Evolutionary conservation across 176 grass and related monocot species (phyloP).

Genomic region (Paspalum vaginatum): DNA sequence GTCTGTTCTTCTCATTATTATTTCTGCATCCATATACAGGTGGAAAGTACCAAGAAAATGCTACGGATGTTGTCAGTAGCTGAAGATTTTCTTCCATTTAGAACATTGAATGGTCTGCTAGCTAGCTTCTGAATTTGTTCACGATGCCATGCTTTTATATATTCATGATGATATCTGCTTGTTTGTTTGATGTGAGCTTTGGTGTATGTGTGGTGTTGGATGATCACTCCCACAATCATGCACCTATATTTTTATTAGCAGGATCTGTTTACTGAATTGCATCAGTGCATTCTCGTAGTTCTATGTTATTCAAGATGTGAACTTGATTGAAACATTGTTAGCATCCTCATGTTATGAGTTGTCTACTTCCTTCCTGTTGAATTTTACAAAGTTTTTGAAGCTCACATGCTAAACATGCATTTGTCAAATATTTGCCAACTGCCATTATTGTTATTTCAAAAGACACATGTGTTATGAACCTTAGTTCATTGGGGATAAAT

Average conservation of each 20-base stretch:
- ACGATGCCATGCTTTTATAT: neutral
- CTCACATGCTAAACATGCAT: neutral
- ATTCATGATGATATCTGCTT: neutral
- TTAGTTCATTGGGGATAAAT: too few relatives aligned
- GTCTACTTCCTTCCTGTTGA: neutral
- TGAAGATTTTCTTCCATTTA: neutral
- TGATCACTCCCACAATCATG: neutral
- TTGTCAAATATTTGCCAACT: neutral
- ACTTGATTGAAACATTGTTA: constrained; percentile 14
- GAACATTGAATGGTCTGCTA: constrained; percentile 16
- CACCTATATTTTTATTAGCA: neutral
- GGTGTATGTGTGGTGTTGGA: neutral
- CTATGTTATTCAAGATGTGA: neutral
- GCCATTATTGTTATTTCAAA: neutral
- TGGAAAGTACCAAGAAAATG: constrained; percentile 8
- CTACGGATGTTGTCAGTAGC: neutral
- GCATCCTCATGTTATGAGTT: constrained; percentile 19
- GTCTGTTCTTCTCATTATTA: neutral
- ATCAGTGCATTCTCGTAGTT: constrained; percentile 5
- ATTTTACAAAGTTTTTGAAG: neutral
- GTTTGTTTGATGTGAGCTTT: neutral
- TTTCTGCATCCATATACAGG: constrained; percentile 18
- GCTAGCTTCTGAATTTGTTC: constrained; percentile 37
- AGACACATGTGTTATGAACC: too few relatives aligned
- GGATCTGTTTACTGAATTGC: neutral